Evolutionary conservation across 2,329 filamentous ascomycete species (phyloP).

Genomic region (Trichoderma breve): DNA sequence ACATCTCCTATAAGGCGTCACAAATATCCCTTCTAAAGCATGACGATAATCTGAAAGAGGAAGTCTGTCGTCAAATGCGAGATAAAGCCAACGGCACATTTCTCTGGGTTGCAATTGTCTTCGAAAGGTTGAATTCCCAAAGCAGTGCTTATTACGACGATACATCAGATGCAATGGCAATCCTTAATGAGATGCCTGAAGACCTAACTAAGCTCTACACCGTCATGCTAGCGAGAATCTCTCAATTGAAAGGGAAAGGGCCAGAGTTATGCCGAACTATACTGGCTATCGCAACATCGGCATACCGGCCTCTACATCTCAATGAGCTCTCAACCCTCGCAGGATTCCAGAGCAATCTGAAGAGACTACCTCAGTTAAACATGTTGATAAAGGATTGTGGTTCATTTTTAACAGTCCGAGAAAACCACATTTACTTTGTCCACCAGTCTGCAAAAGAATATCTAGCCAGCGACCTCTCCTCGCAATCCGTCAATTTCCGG

Average conservation of each 20-base stretch:
- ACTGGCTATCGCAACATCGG: neutral
- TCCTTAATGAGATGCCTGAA: neutral
- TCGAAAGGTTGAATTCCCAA: constrained; percentile 17
- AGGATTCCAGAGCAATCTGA: neutral
- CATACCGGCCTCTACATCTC: neutral
- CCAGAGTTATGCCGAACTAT: neutral
- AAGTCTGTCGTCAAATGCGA: constrained; percentile 22
- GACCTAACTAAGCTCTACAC: neutral
- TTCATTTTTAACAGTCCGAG: constrained; percentile 39
- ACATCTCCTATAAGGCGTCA: neutral
- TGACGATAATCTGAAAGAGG: constrained; percentile 5
- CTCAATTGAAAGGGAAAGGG: neutral
- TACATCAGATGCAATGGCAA: neutral
- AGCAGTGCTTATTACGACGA: neutral
- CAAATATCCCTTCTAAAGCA: neutral
- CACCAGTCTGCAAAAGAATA: constrained; percentile 47
- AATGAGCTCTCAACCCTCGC: neutral
- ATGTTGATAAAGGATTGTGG: constrained; percentile 30
- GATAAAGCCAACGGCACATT: constrained; percentile 37
- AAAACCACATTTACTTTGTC: constrained; percentile 36
- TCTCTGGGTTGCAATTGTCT: constrained; percentile 28
- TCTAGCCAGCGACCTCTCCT: constrained; percentile 28
- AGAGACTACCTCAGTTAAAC: neutral
- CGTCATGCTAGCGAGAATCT: neutral
- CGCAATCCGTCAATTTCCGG: constrained; percentile 32